phyloP scores from a whole-genome alignment of 345 rosid species.

The Bruguiera gymnorhiza region DNA sequence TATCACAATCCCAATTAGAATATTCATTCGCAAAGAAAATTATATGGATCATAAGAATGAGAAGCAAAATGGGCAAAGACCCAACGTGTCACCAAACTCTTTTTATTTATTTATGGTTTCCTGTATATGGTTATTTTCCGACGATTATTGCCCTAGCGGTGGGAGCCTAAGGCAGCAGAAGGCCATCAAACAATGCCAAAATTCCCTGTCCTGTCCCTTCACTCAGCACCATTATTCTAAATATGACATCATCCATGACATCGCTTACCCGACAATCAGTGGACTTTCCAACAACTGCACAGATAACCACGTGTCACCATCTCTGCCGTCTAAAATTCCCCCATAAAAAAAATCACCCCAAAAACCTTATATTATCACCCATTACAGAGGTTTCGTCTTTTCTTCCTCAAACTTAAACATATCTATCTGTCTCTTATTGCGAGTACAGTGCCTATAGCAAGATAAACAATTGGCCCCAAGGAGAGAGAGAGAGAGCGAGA shows the following conservation, averaged over 20 bases:
- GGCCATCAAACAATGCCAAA: conserved; percentile 26
- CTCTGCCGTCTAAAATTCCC: conserved; percentile 31
- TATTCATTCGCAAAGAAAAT: no score
- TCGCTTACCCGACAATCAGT: conserved; percentile 51
- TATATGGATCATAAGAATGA: not conserved
- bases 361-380: conserved; percentile 27
- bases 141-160: conserved; percentile 1
- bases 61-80: not conserved
- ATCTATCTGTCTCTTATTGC: not conserved
- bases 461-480: not conserved
- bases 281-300: conserved; percentile 32
- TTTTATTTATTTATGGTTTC: not conserved
- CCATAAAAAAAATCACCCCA: not conserved
- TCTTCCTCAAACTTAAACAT: conserved; percentile 7
- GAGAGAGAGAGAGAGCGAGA: not conserved
- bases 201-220: conserved; percentile 42
- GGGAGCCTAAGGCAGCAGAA: conserved; percentile 17
- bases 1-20: no score
- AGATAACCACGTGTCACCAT: conserved; percentile 45
- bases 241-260: conserved; percentile 49
- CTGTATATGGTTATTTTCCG: not conserved
- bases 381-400: conserved; percentile 19
- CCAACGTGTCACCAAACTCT: not conserved
- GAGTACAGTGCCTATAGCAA: not conserved
- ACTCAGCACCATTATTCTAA: conserved; percentile 35